Evolutionary conservation across 2,329 filamentous ascomycete genomes (phyloP).

Genomic region (Plenodomus tracheiphilus): DNA sequence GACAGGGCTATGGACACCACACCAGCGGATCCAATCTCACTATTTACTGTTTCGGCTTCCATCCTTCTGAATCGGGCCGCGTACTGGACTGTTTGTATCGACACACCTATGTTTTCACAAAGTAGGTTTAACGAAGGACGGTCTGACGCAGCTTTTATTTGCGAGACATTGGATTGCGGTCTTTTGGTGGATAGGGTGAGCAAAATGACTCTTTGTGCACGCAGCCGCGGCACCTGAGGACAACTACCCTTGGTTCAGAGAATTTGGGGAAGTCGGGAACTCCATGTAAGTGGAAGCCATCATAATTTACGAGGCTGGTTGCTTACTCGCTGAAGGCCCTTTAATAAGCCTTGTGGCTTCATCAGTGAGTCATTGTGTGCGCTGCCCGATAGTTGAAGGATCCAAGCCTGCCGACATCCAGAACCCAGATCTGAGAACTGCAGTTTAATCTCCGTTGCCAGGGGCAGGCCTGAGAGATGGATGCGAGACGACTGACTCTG

Average conservation of each 20-base stretch:
- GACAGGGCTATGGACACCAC: constrained; percentile 22
- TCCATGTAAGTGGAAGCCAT: background rate
- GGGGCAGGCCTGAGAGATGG: background rate
- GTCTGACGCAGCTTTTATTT: background rate
- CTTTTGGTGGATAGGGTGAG: background rate
- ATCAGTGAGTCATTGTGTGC: background rate
- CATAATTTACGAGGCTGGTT: background rate
- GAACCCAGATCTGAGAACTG: background rate
- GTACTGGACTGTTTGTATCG: constrained; percentile 3
- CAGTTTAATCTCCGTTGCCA: background rate
- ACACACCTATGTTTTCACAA: background rate
- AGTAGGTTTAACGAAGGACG: background rate
- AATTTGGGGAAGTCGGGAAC: background rate
- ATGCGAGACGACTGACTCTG: background rate
- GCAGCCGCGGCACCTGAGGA: background rate
- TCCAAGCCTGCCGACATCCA: background rate
- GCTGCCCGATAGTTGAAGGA: background rate
- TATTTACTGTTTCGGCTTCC: constrained; percentile 12
- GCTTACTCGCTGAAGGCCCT: background rate
- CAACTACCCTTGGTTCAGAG: too few relatives aligned
- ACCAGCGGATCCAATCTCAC: constrained; percentile 15
- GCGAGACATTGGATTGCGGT: background rate
- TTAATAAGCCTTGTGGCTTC: background rate
- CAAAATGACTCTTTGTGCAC: background rate
- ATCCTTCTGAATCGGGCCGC: constrained; percentile 10